Evolutionary conservation across 2,329 filamentous ascomycete genomes (phyloP).

Genomic region (Phialophora verrucosa): DNA sequence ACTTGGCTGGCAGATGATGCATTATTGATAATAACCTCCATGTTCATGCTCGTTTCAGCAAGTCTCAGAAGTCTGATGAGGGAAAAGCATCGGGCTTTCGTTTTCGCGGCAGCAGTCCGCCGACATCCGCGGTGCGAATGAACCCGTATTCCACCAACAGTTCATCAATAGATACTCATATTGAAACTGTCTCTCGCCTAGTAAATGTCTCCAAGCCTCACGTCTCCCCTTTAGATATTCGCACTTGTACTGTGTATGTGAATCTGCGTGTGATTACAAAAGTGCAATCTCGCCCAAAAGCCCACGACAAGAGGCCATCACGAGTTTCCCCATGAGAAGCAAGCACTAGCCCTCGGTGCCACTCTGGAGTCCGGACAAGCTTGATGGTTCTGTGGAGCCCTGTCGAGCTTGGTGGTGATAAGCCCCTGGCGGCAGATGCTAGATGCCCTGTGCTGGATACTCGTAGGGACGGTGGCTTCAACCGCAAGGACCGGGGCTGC

Average conservation of each 20-base stretch:
- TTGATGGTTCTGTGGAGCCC: background rate
- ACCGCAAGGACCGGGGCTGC: background rate
- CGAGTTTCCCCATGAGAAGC: background rate
- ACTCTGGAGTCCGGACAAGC: background rate
- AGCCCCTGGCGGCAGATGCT: background rate
- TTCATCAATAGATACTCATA: background rate
- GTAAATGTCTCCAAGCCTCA: background rate
- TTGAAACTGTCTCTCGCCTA: background rate
- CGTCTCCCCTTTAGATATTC: background rate
- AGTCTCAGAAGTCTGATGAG: background rate
- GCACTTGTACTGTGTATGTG: background rate
- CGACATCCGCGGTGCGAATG: background rate
- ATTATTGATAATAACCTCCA: background rate
- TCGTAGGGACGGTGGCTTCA: background rate
- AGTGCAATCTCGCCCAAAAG: background rate
- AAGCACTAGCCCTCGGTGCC: background rate
- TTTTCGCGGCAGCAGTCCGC: background rate
- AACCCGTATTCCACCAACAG: background rate
- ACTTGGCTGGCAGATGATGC: background rate
- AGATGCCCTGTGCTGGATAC: background rate
- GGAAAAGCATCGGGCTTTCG: background rate
- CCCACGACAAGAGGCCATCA: background rate
- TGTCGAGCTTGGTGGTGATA: conserved; percentile 6
- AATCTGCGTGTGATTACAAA: background rate
- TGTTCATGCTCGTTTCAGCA: background rate